These are phyloP conservation scores for Babesia bovis DNA, from an alignment of 169 alveolate genomes.

Conservation along the genomic window DNA sequence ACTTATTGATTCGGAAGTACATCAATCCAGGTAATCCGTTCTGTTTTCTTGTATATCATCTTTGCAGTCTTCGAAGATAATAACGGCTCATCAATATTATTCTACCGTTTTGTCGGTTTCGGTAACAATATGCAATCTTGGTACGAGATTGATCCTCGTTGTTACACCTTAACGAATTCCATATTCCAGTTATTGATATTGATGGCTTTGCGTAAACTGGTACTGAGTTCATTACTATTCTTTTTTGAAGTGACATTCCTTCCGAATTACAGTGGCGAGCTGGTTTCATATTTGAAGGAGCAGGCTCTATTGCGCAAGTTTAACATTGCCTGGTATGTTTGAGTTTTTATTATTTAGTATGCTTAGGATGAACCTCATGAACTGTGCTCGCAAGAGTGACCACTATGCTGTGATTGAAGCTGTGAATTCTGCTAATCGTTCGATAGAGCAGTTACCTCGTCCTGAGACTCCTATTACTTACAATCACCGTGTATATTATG, in stretches of 20 bases:
- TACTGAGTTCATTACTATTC: conserved; percentile 41
- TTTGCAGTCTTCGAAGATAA: background rate
- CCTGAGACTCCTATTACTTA: conserved; percentile 39
- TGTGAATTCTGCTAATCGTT: background rate
- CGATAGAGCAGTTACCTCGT: conserved; percentile 22
- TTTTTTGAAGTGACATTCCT: conserved; percentile 58
- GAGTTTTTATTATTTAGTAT: background rate
- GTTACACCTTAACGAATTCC: conserved; percentile 48
- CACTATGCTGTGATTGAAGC: conserved; percentile 3
- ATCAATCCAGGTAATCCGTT: conserved; percentile 24
- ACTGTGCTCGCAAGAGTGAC: conserved; percentile 6
- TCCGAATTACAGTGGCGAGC: conserved; percentile 54
- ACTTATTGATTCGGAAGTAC: conserved; percentile 28
- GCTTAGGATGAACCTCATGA: conserved; percentile 30
- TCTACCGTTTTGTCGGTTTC: conserved; percentile 24
- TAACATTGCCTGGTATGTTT: conserved; percentile 54
- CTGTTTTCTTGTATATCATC: background rate
- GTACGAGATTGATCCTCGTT: conserved; percentile 42
- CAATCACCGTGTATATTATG: conserved; percentile 36
- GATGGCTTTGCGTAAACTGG: conserved; percentile 46
- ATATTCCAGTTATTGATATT: conserved; percentile 43
- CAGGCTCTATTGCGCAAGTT: conserved; percentile 48
- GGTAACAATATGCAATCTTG: conserved; percentile 7
- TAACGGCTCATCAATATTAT: background rate
- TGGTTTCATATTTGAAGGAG: conserved; percentile 29